Base-by-base conservation (phyloP, 371 early-diverging fungal species). In the Neoconidiobolus thromboides region DNA sequence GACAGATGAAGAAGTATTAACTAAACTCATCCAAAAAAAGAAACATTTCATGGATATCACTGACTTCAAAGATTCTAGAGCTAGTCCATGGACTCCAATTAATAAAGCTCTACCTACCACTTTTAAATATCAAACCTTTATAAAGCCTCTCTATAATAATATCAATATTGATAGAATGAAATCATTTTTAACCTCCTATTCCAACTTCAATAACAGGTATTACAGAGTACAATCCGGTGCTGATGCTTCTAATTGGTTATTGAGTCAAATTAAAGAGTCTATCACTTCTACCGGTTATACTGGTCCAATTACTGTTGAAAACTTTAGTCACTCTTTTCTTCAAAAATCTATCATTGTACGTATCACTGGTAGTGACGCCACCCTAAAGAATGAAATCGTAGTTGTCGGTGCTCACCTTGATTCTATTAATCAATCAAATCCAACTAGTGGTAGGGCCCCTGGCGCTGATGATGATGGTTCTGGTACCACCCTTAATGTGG, bases 361-460 rank as follows among this genome's bases (percentile, higher is more conserved):
- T 48, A 77, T 89, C 48, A 80, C 83, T 64, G 86, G 87, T 6
- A 49, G 26, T 26, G 49, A 78, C 44, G 69, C 69, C 26, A 61
- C 67, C 1, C 65, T 73, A 6, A 55, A 73, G 0, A 73, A 80
- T 47, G 83, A 85, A 58, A 71, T 82, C 2, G 88, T 92, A 3
- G 80, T 96, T 60, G 64, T 94, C 1, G 79, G 82, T 46, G 92
- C 93, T 36, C 97, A 95, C 71, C 91, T 88, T 70, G 95, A 94
- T 64, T 88, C 89, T 6, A 73, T 91, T 56, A 90, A 89, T 63
- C 71, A 74, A 74, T 89, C 85, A 86, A 67, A 86, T 43, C 93
- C 93, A 2, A 76, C 68, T 63, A 83, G 71, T 63, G 91, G 90
- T 38, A 77, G 83, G 12, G 74, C 87, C 2, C 90, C 89, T 46